phyloP scores from a whole-genome alignment of 2,329 filamentous ascomycete species.

The Colletotrichum coccodes region DNA sequence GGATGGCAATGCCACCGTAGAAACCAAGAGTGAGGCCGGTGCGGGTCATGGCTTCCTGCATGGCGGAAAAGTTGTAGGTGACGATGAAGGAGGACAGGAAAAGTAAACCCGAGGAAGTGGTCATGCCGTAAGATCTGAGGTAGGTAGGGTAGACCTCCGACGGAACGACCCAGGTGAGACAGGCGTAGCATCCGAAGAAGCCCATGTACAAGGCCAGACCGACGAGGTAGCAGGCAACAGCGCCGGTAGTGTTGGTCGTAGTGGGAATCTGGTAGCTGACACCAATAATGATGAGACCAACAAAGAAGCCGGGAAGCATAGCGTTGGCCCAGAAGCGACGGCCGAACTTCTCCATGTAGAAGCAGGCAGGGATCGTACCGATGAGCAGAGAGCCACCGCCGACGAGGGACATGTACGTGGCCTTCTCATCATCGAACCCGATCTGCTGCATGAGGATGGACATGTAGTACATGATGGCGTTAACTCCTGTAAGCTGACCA shows the following conservation, averaged over 20 bases:
- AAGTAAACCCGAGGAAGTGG: conserved; percentile 72
- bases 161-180: conserved; percentile 73
- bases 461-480: conserved; percentile 81
- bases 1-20: conserved; percentile 77
- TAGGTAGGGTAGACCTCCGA: conserved; percentile 79
- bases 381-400: conserved; percentile 75
- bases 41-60: conserved; percentile 74
- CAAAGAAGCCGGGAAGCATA: conserved; percentile 78
- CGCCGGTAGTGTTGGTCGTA: conserved; percentile 54
- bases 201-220: conserved; percentile 76
- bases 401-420: conserved; percentile 81
- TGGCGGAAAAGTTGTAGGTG: conserved; percentile 79
- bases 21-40: conserved; percentile 77
- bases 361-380: conserved; percentile 74
- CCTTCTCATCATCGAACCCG: conserved; percentile 69
- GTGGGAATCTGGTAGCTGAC: conserved; percentile 67
- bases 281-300: conserved; percentile 75
- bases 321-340: conserved; percentile 80
- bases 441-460: conserved; percentile 73
- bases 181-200: conserved; percentile 75
- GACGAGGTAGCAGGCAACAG: conserved; percentile 71
- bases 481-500: conserved; percentile 77
- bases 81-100: conserved; percentile 79
- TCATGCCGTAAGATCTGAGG: conserved; percentile 79
- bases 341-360: conserved; percentile 78